phyloP scores from a whole-genome alignment of 148 eudicot species.

The Talinum fruticosum region DNA sequence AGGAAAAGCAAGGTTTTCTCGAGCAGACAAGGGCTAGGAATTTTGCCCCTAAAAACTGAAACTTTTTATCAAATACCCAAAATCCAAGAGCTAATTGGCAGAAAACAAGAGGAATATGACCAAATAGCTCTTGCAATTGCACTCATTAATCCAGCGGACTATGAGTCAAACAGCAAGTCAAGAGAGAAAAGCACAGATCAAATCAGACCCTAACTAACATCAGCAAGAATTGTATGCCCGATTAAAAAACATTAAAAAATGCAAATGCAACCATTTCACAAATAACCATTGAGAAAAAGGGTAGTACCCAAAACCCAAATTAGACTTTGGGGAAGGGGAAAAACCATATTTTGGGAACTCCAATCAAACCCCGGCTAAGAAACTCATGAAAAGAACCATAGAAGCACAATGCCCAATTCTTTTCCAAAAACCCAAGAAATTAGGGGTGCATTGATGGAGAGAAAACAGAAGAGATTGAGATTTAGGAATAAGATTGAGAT shows the following conservation, averaged over 20 bases:
- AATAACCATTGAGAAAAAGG: slow-evolving; percentile 17
- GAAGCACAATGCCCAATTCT: not conserved
- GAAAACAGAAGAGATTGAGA: not conserved
- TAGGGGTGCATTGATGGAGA: not conserved
- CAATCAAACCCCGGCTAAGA: not conserved
- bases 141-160: slow-evolving; percentile 7
- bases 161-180: slow-evolving; percentile 28
- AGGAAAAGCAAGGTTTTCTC: not conserved
- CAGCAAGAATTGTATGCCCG: slow-evolving; percentile 6
- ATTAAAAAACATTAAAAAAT: not conserved
- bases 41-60: not conserved
- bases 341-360: not conserved
- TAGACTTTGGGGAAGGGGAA: no score
- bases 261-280: slow-evolving; percentile 14
- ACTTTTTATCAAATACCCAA: slow-evolving; percentile 14
- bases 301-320: not conserved
- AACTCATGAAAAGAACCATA: not conserved
- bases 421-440: not conserved
- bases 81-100: slow-evolving; percentile 22
- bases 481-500: not conserved
- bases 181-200: slow-evolving; percentile 12
- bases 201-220: slow-evolving; percentile 4
- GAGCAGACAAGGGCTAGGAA: not conserved
- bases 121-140: not conserved
- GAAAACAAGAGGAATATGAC: slow-evolving; percentile 8